A percentile compares a stretch with the other conserved stretches of the same genome.
Conservation (phyloP, 1,284 basidiomycete species). For the Heterobasidion occidentale region DNA sequence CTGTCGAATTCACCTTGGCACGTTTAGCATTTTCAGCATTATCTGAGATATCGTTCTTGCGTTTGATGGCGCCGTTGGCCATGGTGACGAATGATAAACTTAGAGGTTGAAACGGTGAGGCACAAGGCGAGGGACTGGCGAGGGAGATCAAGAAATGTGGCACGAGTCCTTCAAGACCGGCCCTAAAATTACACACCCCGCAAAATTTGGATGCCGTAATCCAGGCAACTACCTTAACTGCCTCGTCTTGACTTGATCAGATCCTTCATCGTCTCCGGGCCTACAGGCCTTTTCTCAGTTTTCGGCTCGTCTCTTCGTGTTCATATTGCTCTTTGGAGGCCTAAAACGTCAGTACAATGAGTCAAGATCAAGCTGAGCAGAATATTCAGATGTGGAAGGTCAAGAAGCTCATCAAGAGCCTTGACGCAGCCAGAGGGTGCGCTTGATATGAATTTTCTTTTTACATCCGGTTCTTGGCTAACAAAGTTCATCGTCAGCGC, state of each 20-base stretch:
- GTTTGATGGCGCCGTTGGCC: constrained; percentile 21
- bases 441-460: constrained; percentile 12
- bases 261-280: neutral
- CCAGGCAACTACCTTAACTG: neutral
- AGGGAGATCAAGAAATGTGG: constrained; percentile 4
- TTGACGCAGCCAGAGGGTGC: constrained; percentile 87
- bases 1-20: neutral
- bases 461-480: neutral
- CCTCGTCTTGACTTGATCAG: neutral
- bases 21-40: constrained; percentile 6
- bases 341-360: constrained; percentile 34
- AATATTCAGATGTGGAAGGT: constrained; percentile 96
- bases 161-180: neutral
- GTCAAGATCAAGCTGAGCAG: constrained; percentile 75
- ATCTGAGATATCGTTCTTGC: constrained; percentile 24
- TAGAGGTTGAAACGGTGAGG: neutral
- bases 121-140: neutral
- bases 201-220: neutral
- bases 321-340: neutral
- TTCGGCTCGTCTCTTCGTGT: neutral
- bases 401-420: constrained; percentile 96
- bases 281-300: neutral
- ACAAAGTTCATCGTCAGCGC: constrained; percentile 41
- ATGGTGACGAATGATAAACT: neutral
- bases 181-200: constrained; percentile 1